Base-by-base conservation (phyloP, 2,329 filamentous ascomycete species). In the Ciborinia camelliae region DNA sequence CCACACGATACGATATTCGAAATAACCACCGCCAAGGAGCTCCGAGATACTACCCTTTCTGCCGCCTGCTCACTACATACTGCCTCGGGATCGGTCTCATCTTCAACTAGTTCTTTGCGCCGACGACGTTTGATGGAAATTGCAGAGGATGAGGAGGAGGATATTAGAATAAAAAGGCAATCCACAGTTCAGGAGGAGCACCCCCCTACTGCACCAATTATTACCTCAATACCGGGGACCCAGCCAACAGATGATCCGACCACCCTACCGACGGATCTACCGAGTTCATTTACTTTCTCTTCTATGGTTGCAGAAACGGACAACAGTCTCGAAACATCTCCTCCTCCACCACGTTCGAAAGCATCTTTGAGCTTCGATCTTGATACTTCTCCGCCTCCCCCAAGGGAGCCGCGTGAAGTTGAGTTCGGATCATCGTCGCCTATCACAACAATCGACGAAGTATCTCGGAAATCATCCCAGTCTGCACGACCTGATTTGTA, bases 41-140 rank as follows among this genome's bases (percentile, higher is more conserved):
- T 99, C 65, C 93, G 89, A 74, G 95, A 99, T 76, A 89, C 90
- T 66, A 90, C 91, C 69, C 84, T 99, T 62, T 94, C 92, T 12
- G 87, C 92, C 39, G 91, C 91, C 62, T 97, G 93, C 77, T 92
- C 92, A 51, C 81, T 97, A 62, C 92, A 97, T 77, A 90, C 93
- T 47, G 91, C 92, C 9, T 91, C 91, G 15, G 90, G 89, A 47
- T 96, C 94, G 26, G 91, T 88, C 70, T 92, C 90, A 32, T 96
- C 93, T 14, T 94, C 91, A 5, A 90, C 86, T 57, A 92, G 90
- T 74, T 96, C 92, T 6, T 81, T 92, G 69, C 86, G 90, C 66
- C 84, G 88, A 73, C 86, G 89, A 72, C 88, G 91, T 70, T 80
- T 98, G 71, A 89, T 94, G 79, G 94, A 96, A 78, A 97, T 98